A percentile compares a stretch with the other conserved stretches of the same genome.
Evolutionary conservation across 2,329 filamentous ascomycete genomes (phyloP).

Genomic region (Pseudogymnoascus sp.): DNA sequence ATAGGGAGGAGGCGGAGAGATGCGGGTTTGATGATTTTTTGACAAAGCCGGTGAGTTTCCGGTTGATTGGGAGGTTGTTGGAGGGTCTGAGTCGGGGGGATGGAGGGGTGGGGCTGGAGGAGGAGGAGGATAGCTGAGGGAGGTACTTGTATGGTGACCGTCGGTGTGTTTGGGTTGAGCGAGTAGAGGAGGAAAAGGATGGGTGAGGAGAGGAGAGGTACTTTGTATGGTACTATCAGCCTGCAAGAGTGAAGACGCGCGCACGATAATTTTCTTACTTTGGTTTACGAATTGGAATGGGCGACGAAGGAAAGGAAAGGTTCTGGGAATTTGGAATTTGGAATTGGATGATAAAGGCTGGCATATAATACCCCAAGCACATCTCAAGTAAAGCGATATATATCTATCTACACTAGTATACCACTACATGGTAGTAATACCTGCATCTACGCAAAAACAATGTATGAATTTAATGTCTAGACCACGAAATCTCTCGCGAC

Average conservation of each 20-base stretch:
- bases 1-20: conserved; percentile 39
- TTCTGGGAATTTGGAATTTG: conserved; percentile 98
- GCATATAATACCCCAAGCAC: background rate
- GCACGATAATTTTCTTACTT: background rate
- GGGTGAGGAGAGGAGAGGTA: background rate
- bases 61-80: conserved; percentile 9
- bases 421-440: background rate
- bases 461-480: background rate
- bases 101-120: background rate
- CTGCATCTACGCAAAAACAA: background rate
- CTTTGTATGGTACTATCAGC: background rate
- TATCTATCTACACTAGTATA: background rate
- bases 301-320: conserved; percentile 59
- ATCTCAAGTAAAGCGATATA: background rate
- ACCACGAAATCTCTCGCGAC: background rate
- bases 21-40: conserved; percentile 48
- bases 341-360: conserved; percentile 55
- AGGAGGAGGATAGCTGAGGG: background rate
- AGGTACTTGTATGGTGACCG: background rate
- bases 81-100: background rate
- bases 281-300: background rate
- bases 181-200: background rate
- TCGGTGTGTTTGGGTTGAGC: background rate
- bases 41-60: conserved; percentile 39
- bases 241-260: background rate